Base-by-base conservation (phyloP, 768 basidiomycete species). In the Boletus vinaceobasis region DNA sequence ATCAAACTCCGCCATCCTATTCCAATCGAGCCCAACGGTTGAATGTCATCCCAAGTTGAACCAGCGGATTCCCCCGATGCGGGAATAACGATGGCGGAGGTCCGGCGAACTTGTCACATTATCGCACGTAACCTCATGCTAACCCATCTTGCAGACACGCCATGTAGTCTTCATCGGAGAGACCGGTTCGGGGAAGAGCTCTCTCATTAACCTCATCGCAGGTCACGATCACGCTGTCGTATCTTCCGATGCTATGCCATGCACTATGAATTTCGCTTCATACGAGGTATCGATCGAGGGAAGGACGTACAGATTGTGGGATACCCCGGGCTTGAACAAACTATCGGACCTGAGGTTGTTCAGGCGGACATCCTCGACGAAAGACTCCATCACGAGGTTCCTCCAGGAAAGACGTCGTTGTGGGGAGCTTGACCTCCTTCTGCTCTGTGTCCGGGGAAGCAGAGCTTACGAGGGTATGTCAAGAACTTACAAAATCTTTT, bases 171-270 rank as follows among this genome's bases (percentile, higher is more conserved):
- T 65, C 51, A 75, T 79, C 45, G 73, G 70, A 31, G 70, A 70
- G 44, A 64, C 58, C 1, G 70, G 68, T 37, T 55, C 60, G 1
- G 68, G 74, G 8, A 79, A 79, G 60, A 76, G 75, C 56, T 76
- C 74, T 0, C 59, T 78, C 21, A 65, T 79, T 55, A 79, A 78
- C 48, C 71, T 79, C 65, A 58, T 78, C 39, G 57, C 58, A 7
- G 65, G 56, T 21, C 26, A 32, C 7, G 32, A 66, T 1, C 36
- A 15, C 4, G 73, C 75, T 4, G 13, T 7, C 0, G 63, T 65
- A 7, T 73, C 74, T 5, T 62, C 64, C 33, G 58, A 65, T 2
- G 68, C 61, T 0, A 17, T 23, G 1, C 74, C 72, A 0, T 74
- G 71, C 55, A 78, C 78, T 3, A 54, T 63, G 26, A 27, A 58